phyloP scores from a whole-genome alignment of 306 rosid species.

The cucumber (Cucumis sativus) region DNA sequence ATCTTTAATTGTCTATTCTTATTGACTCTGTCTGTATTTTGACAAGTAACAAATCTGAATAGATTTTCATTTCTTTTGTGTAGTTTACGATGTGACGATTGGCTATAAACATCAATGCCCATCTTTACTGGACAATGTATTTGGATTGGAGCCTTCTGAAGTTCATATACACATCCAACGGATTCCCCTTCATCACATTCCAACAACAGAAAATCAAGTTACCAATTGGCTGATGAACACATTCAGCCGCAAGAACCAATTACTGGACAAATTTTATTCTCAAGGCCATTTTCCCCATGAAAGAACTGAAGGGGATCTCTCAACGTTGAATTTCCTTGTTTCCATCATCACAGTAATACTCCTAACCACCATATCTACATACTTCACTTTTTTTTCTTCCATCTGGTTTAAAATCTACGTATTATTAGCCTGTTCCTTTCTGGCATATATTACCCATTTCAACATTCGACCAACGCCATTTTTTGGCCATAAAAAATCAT shows the following conservation, averaged over 20 bases:
- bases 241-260: slow-evolving; percentile 37
- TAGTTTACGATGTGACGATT: slow-evolving; percentile 74
- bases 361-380: slow-evolving; percentile 35
- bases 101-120: slow-evolving; percentile 79
- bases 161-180: slow-evolving; percentile 79
- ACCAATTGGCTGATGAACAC: slow-evolving; percentile 49
- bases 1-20: too few relatives aligned
- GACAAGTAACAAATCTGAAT: background rate
- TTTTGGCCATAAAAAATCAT: slow-evolving; percentile 4
- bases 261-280: slow-evolving; percentile 44
- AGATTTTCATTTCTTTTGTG: slow-evolving; percentile 10
- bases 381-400: slow-evolving; percentile 54
- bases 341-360: slow-evolving; percentile 22
- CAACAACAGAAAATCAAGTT: slow-evolving; percentile 41
- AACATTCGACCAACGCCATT: slow-evolving; percentile 41
- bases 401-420: slow-evolving; percentile 68
- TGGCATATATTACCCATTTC: slow-evolving; percentile 48
- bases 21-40: background rate
- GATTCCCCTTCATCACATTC: slow-evolving; percentile 44
- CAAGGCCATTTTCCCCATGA: slow-evolving; percentile 65
- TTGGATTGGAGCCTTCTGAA: slow-evolving; percentile 85
- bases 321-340: slow-evolving; percentile 39
- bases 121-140: slow-evolving; percentile 83
- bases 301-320: slow-evolving; percentile 38
- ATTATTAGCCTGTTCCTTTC: slow-evolving; percentile 58